Evolutionary conservation across 1,139 yeast genomes (phyloP), one percentile per base, ranked within the genome.

Genomic region (Yamadazyma epiphylla): DNA sequence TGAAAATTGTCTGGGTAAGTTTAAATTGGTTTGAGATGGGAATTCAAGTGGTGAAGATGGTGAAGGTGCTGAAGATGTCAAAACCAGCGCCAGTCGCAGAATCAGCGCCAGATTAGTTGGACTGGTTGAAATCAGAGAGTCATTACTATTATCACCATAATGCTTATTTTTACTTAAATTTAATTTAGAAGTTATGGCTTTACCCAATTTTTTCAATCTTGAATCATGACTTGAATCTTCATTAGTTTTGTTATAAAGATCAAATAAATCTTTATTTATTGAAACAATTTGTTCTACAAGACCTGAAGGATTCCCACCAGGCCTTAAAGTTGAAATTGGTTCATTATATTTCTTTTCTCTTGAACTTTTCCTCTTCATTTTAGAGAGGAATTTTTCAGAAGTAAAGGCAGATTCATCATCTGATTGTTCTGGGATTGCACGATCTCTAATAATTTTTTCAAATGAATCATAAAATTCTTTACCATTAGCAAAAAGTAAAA

Each of bases 401-500:
- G 20, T 7, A 10, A 17, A 10, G 10, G 20, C 12, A 13, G 14
- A 16, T 6, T 24, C 20, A 19, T 26, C 26, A 19, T 26, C 27
- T 14, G 13, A 22, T n/a, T n/a, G n/a, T 9, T 15, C 22, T 23
- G 13, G 5, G 13, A 24, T 14, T 23, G 24, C 33, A 13, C 41
- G 36, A 8, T 48, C 48, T 8, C 45, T 34, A 5, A 57, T 34
- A 8, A 59, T 42, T 13, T 46, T 43, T 10, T 44, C 46, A 28
- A 64, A 46, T 1, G 41, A 34, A 3, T 51, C 43, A 26, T 49
- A 47, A 32, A 64, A 60, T 4, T 46, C 50, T 3, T 48, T 42
- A 3, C 65, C 64, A 15, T 46, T 48, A 13, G 45, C 60, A 48
- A 86, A 80, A 43, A 86, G 82, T 43, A 85, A 73, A 42, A 88